phyloP scores from a whole-genome alignment of 2,329 filamentous ascomycete species.

The Nigrospora oryzae region DNA sequence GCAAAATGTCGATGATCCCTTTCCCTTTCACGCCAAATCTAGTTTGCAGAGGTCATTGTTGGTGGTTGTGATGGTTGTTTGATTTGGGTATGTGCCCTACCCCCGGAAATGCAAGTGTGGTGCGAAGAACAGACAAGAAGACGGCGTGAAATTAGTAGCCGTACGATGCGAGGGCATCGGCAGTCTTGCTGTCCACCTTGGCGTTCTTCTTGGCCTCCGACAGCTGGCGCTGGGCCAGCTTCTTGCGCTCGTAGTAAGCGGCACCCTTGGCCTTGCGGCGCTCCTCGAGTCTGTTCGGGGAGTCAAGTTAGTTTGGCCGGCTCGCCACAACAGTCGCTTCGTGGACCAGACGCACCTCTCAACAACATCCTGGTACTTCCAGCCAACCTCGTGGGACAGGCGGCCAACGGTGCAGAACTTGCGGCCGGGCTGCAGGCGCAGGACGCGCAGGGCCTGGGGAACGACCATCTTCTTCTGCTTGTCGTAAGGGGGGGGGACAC shows the following conservation, averaged over 20 bases:
- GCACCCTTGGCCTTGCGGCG: constrained; percentile 98
- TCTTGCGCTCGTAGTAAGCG: constrained; percentile 99
- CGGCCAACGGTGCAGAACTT: constrained; percentile 99
- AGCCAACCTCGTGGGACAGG: constrained; percentile 97
- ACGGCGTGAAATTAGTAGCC: constrained; percentile 63
- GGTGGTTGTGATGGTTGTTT: constrained; percentile 17
- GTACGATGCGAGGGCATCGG: constrained; percentile 78
- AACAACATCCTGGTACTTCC: constrained; percentile 99
- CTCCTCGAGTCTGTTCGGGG: constrained; percentile 86
- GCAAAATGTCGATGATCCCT: constrained; percentile 21
- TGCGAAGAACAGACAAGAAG: constrained; percentile 12
- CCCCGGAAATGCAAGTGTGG: constrained; percentile 17
- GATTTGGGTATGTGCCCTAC: constrained; percentile 14
- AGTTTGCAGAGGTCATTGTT: constrained; percentile 21
- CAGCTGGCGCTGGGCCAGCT: constrained; percentile 84
- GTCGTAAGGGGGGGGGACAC: constrained; percentile 97
- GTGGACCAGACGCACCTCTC: constrained; percentile 62
- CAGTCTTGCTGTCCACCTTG: constrained; percentile 76
- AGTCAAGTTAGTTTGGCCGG: constrained; percentile 9
- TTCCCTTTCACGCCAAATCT: constrained; percentile 25
- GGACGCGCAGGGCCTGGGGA: constrained; percentile 92
- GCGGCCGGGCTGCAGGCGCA: constrained; percentile 95
- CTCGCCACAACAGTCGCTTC: constrained; percentile 5
- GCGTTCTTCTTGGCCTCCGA: constrained; percentile 89
- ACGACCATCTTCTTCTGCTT: constrained; percentile 99